Evolutionary conservation across 1,284 basidiomycete genomes (phyloP).

Genomic region (Pholiota adiposa): DNA sequence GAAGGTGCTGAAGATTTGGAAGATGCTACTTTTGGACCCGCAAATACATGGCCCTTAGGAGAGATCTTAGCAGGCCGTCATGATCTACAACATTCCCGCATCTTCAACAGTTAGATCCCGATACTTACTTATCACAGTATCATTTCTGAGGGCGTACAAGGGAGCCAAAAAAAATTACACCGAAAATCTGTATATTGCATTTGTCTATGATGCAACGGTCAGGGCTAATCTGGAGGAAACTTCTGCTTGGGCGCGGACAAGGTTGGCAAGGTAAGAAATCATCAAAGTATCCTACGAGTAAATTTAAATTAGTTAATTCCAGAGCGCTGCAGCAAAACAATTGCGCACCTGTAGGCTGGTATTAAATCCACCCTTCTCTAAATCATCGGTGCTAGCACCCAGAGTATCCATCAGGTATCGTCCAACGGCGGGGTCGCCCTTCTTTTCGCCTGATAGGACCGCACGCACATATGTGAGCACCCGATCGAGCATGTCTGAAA

Average conservation of each 20-base stretch:
- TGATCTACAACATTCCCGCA: conserved; percentile 93
- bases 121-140: conserved; percentile 13
- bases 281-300: conserved; percentile 82
- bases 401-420: conserved; percentile 93
- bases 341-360: conserved; percentile 68
- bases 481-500: conserved; percentile 83
- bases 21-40: conserved; percentile 59
- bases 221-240: conserved; percentile 90
- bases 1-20: conserved; percentile 36
- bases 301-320: conserved; percentile 9
- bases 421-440: conserved; percentile 89
- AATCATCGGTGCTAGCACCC: conserved; percentile 64
- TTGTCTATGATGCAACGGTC: conserved; percentile 47
- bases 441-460: conserved; percentile 78
- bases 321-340: neutral
- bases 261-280: conserved; percentile 94
- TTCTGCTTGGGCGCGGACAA: conserved; percentile 94
- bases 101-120: conserved; percentile 83
- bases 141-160: conserved; percentile 12
- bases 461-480: conserved; percentile 87
- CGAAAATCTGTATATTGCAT: conserved; percentile 12
- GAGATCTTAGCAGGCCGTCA: conserved; percentile 91
- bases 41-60: conserved; percentile 95
- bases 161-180: conserved; percentile 19
- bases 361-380: conserved; percentile 79